Base-by-base conservation (phyloP, 2,329 filamentous ascomycete genomes). In the Eutypa lata region DNA sequence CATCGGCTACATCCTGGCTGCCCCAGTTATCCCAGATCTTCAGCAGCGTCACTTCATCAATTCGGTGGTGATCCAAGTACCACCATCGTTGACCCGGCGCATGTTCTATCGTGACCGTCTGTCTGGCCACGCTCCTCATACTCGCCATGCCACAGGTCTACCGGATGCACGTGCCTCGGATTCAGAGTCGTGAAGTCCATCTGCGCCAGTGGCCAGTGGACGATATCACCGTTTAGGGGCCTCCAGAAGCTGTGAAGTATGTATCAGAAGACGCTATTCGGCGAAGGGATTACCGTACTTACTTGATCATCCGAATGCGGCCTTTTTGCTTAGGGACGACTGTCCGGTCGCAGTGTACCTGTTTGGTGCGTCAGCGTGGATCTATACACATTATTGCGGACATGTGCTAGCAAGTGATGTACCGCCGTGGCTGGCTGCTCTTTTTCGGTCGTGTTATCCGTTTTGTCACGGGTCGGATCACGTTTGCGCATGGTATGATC, bases 21-120 rank as follows among this genome's bases (percentile, higher is more conserved):
- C 45, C 48, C 52, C 45, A 53, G 51, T 53, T 53, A 37, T 59
- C 58, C 55, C 59, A 49, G 55, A 65, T 53, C 47, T 58, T 53
- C 42, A 58, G 45, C 16, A 60, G 45, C 38, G 52, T 56, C 38
- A 60, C 51, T 28, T 60, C 58, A 28, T 52, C 18, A 3, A 52
- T 48, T 10, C 43, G 47, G 18, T 58, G 58, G 1, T 43, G 22
- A 26, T 54, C 49, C 16, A 60, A 49, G 37, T 57, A 60, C 14
- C 49, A 56, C 54, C 54, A 60, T n/a, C 47, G 28, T 37, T 60
- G 56, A 1, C 26, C 22, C 11, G n/a, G 8, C 13, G 21, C 33
- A 19, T 54, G 38, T 43, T 49, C 47, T 18, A 55, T 48, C 19
- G 51, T 47, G 10, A 52, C n/a, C n/a, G n/a, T n/a, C 53, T 2